Base-by-base conservation (phyloP, 768 basidiomycete genomes). In the Polyporus arcularius region DNA sequence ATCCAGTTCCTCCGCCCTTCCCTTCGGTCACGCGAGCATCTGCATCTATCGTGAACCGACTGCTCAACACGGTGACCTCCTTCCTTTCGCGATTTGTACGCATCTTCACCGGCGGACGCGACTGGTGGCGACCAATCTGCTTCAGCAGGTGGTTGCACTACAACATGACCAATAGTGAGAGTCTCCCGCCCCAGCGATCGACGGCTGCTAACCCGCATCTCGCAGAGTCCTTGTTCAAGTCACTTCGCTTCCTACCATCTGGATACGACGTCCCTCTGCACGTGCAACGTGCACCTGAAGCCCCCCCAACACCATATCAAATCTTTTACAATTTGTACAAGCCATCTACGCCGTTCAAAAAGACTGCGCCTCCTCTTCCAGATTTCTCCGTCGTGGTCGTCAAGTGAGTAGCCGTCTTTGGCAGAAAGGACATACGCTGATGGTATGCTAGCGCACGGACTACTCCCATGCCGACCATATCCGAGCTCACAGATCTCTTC, bases 241-340 rank as follows among this genome's bases (percentile, higher is more conserved):
- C 85, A 10, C 74, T 96, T 18, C 84, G 93, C 26, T 82, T 94
- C 70, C 82, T 95, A 28, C 83, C 89, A 10, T 77, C 86, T 3
- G 88, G 92, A 1, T 85, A 90, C 69, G 65, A 70, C 8, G 59
- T 78, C 11, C 81, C 85, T 43, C 74, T 87, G 21, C 71, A 78
- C 46, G 67, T 75, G 49, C 67, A 73, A 4, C 65, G 69, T 38
- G 59, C 58, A 32, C 55, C 65, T 51, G n/a, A 41, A 28, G 14
- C 38, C 6, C 32, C 61, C 45, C 52, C 71, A 2, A 83, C 87
- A 1, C 89, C 89, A 0, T 98, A 96, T 71, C 78, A 83, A 53
- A 81, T 93, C 4, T 98, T 97, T 75, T 98, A 81, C 73, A 89
- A 97, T 68, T 78, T 94, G 4, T 96, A 96, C 78, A 97, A 96